A percentile compares a stretch with the other conserved stretches of the same genome.
phyloP scores from a whole-genome alignment of 2,329 filamentous ascomycete species.

The Colletotrichum tropicicola region DNA sequence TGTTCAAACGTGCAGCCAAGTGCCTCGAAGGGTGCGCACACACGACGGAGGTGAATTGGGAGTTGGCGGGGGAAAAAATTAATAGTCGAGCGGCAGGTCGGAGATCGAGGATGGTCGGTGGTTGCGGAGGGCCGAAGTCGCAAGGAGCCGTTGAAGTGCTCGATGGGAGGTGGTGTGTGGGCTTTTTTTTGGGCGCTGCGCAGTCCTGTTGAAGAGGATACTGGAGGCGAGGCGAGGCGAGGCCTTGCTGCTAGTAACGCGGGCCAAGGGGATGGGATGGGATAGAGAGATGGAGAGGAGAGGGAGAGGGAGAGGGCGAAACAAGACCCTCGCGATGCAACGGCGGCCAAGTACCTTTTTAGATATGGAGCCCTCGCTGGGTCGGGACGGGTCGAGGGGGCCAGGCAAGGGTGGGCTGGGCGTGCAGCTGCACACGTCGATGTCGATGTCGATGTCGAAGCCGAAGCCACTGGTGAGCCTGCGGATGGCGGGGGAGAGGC shows the following conservation, averaged over 20 bases:
- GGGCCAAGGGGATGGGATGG: background rate
- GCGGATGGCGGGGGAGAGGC: background rate
- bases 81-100: constrained; percentile 11
- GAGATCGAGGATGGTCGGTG: constrained; percentile 27
- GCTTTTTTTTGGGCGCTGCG: constrained; percentile 7
- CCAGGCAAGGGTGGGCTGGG: background rate
- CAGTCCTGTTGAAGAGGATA: constrained; percentile 27
- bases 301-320: background rate
- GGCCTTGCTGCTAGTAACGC: constrained; percentile 4
- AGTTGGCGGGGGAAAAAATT: background rate
- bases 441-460: too few relatives aligned
- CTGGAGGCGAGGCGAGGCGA: background rate
- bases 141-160: constrained; percentile 30
- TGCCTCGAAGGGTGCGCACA: background rate
- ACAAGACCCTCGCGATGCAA: constrained; percentile 22
- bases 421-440: too few relatives aligned
- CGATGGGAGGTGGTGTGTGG: constrained; percentile 13
- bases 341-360: constrained; percentile 19
- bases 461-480: background rate
- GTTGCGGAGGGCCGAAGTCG: constrained; percentile 28
- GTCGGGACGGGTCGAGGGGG: constrained; percentile 14
- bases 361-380: constrained; percentile 21
- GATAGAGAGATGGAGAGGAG: background rate
- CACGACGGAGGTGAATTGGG: background rate
- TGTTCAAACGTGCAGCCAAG: background rate